phyloP scores from a whole-genome alignment of 1,284 basidiomycete species.

The Meira nashicola region DNA sequence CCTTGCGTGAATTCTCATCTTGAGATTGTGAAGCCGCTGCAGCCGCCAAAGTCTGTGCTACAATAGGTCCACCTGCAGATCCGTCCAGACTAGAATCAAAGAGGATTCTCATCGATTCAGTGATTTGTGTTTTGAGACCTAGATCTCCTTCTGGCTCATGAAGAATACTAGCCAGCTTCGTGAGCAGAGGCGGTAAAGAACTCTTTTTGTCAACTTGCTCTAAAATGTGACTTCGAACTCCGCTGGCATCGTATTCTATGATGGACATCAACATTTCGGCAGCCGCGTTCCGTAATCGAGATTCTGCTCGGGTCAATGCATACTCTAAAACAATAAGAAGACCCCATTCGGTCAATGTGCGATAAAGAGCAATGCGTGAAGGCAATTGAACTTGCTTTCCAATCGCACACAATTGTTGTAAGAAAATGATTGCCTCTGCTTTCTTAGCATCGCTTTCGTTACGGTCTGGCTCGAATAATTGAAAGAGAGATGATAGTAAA shows the following conservation, averaged over 20 bases:
- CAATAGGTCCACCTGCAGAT: slow-evolving; percentile 39
- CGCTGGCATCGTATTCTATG: slow-evolving; percentile 85
- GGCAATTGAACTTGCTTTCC: slow-evolving; percentile 92
- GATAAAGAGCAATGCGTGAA: slow-evolving; percentile 79
- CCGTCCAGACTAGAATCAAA: slow-evolving; percentile 60
- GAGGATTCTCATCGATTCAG: slow-evolving; percentile 79
- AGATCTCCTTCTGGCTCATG: slow-evolving; percentile 69
- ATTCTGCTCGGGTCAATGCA: slow-evolving; percentile 56
- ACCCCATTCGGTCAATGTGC: slow-evolving; percentile 79
- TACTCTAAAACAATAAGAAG: slow-evolving; percentile 86
- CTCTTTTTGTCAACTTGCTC: slow-evolving; percentile 63
- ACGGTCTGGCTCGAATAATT: slow-evolving; percentile 59
- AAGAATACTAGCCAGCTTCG: slow-evolving; percentile 63
- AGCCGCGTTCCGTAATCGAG: slow-evolving; percentile 68
- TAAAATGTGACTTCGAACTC: slow-evolving; percentile 76
- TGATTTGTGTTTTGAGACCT: slow-evolving; percentile 82
- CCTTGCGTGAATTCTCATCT: slow-evolving; percentile 7
- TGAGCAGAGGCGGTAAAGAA: slow-evolving; percentile 21
- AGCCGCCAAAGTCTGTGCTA: slow-evolving; percentile 12
- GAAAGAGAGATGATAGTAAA: slow-evolving; percentile 74
- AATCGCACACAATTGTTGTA: slow-evolving; percentile 90
- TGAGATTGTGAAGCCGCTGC: slow-evolving; percentile 14
- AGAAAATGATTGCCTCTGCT: slow-evolving; percentile 59
- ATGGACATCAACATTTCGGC: slow-evolving; percentile 82
- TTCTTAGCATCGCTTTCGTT: slow-evolving; percentile 19